Evolutionary conservation across 148 eudicot genomes (phyloP).

Genomic region (Nepenthes gracilis): DNA sequence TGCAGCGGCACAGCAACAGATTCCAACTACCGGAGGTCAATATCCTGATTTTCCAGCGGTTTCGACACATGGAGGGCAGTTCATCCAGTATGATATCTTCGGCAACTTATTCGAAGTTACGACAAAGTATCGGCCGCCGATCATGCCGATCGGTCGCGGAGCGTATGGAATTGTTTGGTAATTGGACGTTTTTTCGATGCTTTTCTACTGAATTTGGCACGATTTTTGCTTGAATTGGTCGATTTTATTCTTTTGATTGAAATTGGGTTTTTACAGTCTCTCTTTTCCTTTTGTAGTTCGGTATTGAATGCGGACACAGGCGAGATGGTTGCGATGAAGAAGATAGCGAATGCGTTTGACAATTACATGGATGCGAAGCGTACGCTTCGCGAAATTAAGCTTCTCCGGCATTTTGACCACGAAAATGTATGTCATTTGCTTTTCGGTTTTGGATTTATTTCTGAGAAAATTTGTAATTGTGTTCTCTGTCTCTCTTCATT

Average conservation of each 20-base stretch:
- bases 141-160: slow-evolving; percentile 92
- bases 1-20: not conserved
- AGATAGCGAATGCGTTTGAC: slow-evolving; percentile 92
- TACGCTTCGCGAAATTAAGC: slow-evolving; percentile 92
- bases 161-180: slow-evolving; percentile 99
- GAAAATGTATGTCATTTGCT: slow-evolving; percentile 48
- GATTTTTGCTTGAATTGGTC: not conserved
- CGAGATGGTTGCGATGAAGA: slow-evolving; percentile 92
- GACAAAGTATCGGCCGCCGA: slow-evolving; percentile 75
- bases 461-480: not conserved
- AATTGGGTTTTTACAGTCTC: not conserved
- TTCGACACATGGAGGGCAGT: slow-evolving; percentile 61
- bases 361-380: slow-evolving; percentile 93
- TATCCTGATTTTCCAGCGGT: slow-evolving; percentile 50
- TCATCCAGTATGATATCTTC: slow-evolving; percentile 57
- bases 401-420: slow-evolving; percentile 84
- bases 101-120: slow-evolving; percentile 69
- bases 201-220: not conserved
- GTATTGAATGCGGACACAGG: slow-evolving; percentile 69
- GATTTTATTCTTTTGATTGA: slow-evolving; percentile 1
- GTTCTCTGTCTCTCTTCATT: no score
- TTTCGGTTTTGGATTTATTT: not conserved
- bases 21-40: slow-evolving; percentile 11
- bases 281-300: slow-evolving; percentile 36
- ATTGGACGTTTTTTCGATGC: not conserved